A percentile compares a stretch with the other conserved stretches of the same genome.
Evolutionary conservation across 805 yeast species (phyloP).

Genomic region (Yarrowia alimentaria): DNA sequence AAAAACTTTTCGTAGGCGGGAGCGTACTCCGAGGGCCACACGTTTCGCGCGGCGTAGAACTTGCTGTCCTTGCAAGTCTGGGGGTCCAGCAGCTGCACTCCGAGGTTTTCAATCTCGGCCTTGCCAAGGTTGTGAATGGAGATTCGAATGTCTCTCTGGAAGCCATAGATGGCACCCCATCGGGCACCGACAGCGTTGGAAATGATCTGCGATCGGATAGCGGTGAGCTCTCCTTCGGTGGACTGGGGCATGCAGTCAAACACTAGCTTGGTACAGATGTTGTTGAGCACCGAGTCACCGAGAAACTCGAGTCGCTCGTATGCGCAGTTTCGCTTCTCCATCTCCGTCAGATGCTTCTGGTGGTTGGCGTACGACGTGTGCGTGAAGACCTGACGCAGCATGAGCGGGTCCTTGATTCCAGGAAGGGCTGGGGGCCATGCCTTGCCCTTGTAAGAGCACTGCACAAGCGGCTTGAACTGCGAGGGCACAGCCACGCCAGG

Average conservation of each 20-base stretch:
- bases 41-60: constrained; percentile 1
- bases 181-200: constrained; percentile 68
- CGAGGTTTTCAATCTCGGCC: constrained; percentile 9
- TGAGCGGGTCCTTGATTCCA: constrained; percentile 53
- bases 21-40: constrained; percentile 23
- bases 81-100: constrained; percentile 10
- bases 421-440: constrained; percentile 71
- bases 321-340: constrained; percentile 57
- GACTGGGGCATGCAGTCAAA: constrained; percentile 65
- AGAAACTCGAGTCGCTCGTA: constrained; percentile 87
- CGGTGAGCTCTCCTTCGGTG: constrained; percentile 78
- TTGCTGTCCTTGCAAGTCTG: too few relatives aligned
- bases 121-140: constrained; percentile 43
- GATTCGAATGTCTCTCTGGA: constrained; percentile 8
- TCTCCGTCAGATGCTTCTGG: too few relatives aligned
- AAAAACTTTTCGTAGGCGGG: constrained; percentile 5
- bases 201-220: constrained; percentile 65
- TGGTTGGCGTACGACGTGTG: constrained; percentile 69
- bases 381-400: constrained; percentile 70
- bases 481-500: too few relatives aligned
- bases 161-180: constrained; percentile 65
- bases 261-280: constrained; percentile 65
- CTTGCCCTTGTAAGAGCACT: constrained; percentile 1
- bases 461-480: constrained; percentile 3
- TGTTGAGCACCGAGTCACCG: constrained; percentile 83